Base-by-base conservation (phyloP, 2,329 filamentous ascomycete genomes). In the Gliomastix tumulicola region DNA sequence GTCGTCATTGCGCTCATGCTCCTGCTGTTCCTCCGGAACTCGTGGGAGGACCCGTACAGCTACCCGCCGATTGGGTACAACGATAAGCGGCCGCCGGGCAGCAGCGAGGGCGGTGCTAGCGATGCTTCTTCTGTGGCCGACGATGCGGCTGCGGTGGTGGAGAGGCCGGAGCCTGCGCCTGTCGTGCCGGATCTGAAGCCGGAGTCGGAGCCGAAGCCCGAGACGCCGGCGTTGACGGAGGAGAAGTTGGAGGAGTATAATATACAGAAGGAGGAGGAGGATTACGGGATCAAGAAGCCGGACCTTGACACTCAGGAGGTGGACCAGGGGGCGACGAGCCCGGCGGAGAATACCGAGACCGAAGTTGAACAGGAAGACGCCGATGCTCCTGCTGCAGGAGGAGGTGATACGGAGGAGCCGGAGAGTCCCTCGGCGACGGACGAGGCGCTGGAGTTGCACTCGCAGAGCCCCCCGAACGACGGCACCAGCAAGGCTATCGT, bases 1-100 rank as follows among this genome's bases (percentile, higher is more conserved):
- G 56, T 73, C 42, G 53, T 79, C 39, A 56, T 76, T 34, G 56
- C 77, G 34, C 62, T 82, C 41, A 63, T 75, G 36, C 56, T 77
- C 35, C 72, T 72, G 49, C 70, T 69, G 41, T 55, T 68, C 38
- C 57, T 62, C 27, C 56, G 62, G 38, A 68, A 62, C 44, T 62
- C 65, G 21, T 62, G 58, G 59, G 48, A 56, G 27, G 46, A 47
- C 33, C 28, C 39, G 22, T 35, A 30, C 30, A 37, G 31, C 12
- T 34, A 36, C 36, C 38, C 33, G 12, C 37, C 22, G 16, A 19
- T 28, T 22, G 33, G 22, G 8, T 31, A 28, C 25, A n/a, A n/a
- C n/a, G 18, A n/a, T 12, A 37, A 27, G 20, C n/a, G 28, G 11
- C 37, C 37, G 22, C 37, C 37, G 19, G 16, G 18, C 37, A 40